A percentile compares a stretch with the other conserved stretches of the same genome.
These are phyloP conservation scores for Fusarium algeriense DNA, from an alignment of 2,329 filamentous ascomycete genomes.

Conservation along the genomic window DNA sequence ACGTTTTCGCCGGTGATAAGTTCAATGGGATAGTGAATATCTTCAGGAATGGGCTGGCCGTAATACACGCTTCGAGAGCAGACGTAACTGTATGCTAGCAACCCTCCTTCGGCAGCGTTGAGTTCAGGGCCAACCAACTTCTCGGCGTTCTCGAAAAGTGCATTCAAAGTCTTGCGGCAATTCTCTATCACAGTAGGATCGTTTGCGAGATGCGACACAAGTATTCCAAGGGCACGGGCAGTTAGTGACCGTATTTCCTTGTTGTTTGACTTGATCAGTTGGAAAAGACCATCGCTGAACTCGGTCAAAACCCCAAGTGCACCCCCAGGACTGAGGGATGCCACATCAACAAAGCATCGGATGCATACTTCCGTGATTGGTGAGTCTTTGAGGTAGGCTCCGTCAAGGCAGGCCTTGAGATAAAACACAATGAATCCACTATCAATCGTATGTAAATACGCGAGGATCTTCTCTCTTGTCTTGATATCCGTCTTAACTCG, in stretches of 20 bases:
- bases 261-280: slow-evolving; percentile 77
- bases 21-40: slow-evolving; percentile 48
- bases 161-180: slow-evolving; percentile 50
- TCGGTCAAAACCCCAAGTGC: slow-evolving; percentile 63
- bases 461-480: slow-evolving; percentile 69
- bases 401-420: slow-evolving; percentile 68
- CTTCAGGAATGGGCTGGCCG: slow-evolving; percentile 46
- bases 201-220: slow-evolving; percentile 74
- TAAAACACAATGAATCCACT: slow-evolving; percentile 57
- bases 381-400: slow-evolving; percentile 61
- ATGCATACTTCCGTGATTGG: slow-evolving; percentile 62
- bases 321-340: slow-evolving; percentile 63
- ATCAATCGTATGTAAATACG: slow-evolving; percentile 62
- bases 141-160: slow-evolving; percentile 60
- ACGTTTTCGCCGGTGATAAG: slow-evolving; percentile 50
- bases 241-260: slow-evolving; percentile 74
- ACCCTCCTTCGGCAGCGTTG: slow-evolving; percentile 61
- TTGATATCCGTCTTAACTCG: slow-evolving; percentile 77
- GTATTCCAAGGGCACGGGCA: slow-evolving; percentile 79
- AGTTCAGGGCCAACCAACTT: slow-evolving; percentile 58
- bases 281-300: slow-evolving; percentile 65
- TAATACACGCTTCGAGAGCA: slow-evolving; percentile 62
- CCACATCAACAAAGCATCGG: slow-evolving; percentile 66
- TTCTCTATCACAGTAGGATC: slow-evolving; percentile 49
- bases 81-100: slow-evolving; percentile 60